A percentile compares a stretch with the other conserved stretches of the same genome.
These are phyloP conservation scores for Candida fluviatilis DNA, from an alignment of 805 yeast genomes.

Conservation along the genomic window DNA sequence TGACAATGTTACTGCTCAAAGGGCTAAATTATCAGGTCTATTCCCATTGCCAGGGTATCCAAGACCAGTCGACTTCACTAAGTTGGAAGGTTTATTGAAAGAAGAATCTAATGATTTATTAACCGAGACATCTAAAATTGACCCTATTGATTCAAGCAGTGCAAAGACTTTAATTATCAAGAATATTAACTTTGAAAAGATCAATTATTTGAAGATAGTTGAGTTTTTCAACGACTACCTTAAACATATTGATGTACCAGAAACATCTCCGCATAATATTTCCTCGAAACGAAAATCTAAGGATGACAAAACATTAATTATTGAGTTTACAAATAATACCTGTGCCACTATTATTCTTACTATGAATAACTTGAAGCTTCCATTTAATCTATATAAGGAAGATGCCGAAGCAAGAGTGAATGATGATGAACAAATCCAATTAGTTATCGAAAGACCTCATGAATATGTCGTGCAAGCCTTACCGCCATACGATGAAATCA, in stretches of 20 bases:
- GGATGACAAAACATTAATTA: constrained; percentile 36
- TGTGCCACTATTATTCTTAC: constrained; percentile 54
- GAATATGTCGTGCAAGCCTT: constrained; percentile 32
- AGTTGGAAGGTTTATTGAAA: constrained; percentile 33
- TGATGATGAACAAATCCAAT: constrained; percentile 8
- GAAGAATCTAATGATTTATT: constrained; percentile 32
- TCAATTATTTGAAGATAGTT: constrained; percentile 36
- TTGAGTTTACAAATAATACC: constrained; percentile 48
- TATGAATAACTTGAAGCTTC: constrained; percentile 31
- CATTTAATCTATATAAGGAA: constrained; percentile 24
- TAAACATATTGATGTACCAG: constrained; percentile 36
- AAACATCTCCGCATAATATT: constrained; percentile 28
- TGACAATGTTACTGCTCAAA: constrained; percentile 67
- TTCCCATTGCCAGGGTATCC: constrained; percentile 74
- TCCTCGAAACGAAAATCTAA: constrained; percentile 31
- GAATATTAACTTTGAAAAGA: constrained; percentile 27
- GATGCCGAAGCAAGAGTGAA: constrained; percentile 12
- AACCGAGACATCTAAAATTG: constrained; percentile 31
- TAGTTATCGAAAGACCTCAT: constrained; percentile 25
- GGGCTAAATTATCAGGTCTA: constrained; percentile 75
- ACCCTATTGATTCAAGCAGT: constrained; percentile 34
- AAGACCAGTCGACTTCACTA: constrained; percentile 39
- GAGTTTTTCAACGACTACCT: constrained; percentile 45
- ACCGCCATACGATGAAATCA: constrained; percentile 10
- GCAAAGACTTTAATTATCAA: constrained; percentile 28